phyloP scores from a whole-genome alignment of 306 rosid genomes.

The Lathyrus oleraceus region DNA sequence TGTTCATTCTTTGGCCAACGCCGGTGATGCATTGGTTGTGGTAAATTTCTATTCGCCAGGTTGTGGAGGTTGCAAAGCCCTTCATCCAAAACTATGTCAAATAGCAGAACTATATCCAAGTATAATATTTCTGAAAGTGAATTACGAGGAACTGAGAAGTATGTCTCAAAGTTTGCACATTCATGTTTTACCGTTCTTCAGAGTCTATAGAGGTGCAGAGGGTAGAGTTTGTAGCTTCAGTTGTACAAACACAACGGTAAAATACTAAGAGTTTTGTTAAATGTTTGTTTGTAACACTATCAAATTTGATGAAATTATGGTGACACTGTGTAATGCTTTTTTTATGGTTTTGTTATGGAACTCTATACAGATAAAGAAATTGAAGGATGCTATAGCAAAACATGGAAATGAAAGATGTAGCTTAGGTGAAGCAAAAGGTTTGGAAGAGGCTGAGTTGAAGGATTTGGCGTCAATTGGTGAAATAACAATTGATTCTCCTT shows the following conservation, averaged over 20 bases:
- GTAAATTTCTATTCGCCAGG: constrained; percentile 84
- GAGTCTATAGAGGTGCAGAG: constrained; percentile 76
- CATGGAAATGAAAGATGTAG: constrained; percentile 63
- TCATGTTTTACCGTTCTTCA: constrained; percentile 87
- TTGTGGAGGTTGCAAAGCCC: constrained; percentile 92
- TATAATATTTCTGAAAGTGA: constrained; percentile 65
- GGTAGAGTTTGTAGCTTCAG: constrained; percentile 83
- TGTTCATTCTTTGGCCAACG: constrained; percentile 55
- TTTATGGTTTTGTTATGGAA: neutral
- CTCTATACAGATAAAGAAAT: constrained; percentile 67
- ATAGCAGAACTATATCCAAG: constrained; percentile 66
- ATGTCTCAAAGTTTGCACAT: constrained; percentile 67
- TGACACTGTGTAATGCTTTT: neutral
- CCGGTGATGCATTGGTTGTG: constrained; percentile 79
- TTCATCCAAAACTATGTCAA: constrained; percentile 76
- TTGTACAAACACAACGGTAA: constrained; percentile 77
- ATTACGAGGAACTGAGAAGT: constrained; percentile 68
- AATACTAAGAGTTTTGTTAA: neutral
- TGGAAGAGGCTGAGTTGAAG: constrained; percentile 66
- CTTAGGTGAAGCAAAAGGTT: constrained; percentile 68
- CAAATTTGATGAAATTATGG: neutral
- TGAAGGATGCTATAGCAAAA: constrained; percentile 55
- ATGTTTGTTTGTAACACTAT: too few relatives aligned
- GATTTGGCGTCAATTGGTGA: constrained; percentile 52
- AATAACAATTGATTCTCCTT: constrained; percentile 35